phyloP scores from a whole-genome alignment of 352 stramenopile genomes.

The Phytophthora pistaciae region DNA sequence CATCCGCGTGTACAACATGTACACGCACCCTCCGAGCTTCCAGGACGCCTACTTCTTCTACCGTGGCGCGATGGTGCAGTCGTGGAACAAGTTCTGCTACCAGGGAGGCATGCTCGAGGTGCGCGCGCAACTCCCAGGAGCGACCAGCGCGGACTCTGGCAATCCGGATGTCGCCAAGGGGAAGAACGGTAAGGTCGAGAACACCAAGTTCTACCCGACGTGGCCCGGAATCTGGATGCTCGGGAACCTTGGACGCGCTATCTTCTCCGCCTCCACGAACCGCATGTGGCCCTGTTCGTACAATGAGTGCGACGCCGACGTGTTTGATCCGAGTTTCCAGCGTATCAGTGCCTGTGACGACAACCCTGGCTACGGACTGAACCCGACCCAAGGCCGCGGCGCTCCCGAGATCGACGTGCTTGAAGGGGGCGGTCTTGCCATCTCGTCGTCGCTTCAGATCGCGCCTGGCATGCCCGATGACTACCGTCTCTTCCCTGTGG shows the following conservation, averaged over 20 bases:
- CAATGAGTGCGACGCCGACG: slow-evolving; percentile 77
- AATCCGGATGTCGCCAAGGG: slow-evolving; percentile 54
- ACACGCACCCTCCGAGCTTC: slow-evolving; percentile 43
- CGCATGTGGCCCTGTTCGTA: slow-evolving; percentile 96
- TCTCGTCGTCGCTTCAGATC: slow-evolving; percentile 91
- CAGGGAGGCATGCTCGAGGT: slow-evolving; percentile 94
- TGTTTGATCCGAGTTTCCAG: slow-evolving; percentile 45
- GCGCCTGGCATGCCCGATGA: slow-evolving; percentile 60
- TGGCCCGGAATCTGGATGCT: slow-evolving; percentile 96
- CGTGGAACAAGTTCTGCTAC: slow-evolving; percentile 96
- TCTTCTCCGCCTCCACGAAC: slow-evolving; percentile 91
- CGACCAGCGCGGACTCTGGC: slow-evolving; percentile 45
- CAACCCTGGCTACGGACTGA: slow-evolving; percentile 92
- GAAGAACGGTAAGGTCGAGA: slow-evolving; percentile 21
- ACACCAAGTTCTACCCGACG: slow-evolving; percentile 55
- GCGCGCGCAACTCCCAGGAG: slow-evolving; percentile 84
- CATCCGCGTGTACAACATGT: slow-evolving; percentile 74
- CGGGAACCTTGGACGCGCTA: slow-evolving; percentile 92
- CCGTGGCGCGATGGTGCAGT: slow-evolving; percentile 88
- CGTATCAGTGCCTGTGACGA: slow-evolving; percentile 85
- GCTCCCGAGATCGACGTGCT: slow-evolving; percentile 95
- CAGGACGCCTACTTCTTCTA: slow-evolving; percentile 46
- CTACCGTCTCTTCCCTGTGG: slow-evolving; percentile 61
- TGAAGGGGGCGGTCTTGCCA: slow-evolving; percentile 67
- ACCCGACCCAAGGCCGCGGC: slow-evolving; percentile 84